Evolutionary conservation across 345 rosid genomes (phyloP).

Genomic region (Angophora floribunda): DNA sequence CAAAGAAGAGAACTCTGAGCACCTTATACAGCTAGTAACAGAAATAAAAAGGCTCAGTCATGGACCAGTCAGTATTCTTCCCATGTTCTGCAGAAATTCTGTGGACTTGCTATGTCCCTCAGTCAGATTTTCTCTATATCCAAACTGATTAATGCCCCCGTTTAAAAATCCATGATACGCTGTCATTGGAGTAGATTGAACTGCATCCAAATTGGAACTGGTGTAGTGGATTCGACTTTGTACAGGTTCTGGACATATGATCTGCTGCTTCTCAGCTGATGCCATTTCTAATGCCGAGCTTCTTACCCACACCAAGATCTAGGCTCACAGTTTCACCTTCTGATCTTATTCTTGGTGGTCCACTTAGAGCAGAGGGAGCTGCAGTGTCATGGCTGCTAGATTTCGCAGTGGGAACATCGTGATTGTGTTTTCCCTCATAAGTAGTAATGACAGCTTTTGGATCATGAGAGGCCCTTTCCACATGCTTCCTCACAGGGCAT

Average conservation of each 20-base stretch:
- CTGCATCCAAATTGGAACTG: conserved; percentile 40
- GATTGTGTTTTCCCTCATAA: conserved; percentile 98
- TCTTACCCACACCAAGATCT: conserved; percentile 84
- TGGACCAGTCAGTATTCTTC: conserved; percentile 77
- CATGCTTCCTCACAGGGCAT: conserved; percentile 96
- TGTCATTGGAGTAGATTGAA: conserved; percentile 34
- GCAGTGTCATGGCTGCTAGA: conserved; percentile 54
- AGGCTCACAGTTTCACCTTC: conserved; percentile 74
- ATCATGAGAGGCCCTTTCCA: conserved; percentile 99
- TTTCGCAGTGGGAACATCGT: conserved; percentile 82
- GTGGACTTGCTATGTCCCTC: conserved; percentile 26
- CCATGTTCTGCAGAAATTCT: conserved; percentile 44
- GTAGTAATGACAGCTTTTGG: conserved; percentile 98
- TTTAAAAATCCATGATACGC: conserved; percentile 52
- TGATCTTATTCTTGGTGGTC: conserved; percentile 38
- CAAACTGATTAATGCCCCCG: conserved; percentile 47
- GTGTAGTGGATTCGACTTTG: conserved; percentile 30
- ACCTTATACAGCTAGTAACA: neutral
- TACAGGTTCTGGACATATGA: conserved; percentile 22
- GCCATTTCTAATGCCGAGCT: conserved; percentile 36
- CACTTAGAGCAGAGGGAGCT: conserved; percentile 29
- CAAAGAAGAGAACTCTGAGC: neutral
- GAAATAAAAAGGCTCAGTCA: conserved; percentile 1
- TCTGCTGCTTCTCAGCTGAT: conserved; percentile 9
- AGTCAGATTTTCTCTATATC: conserved; percentile 37